Base-by-base conservation (phyloP, 768 basidiomycete genomes). In the Panaeolus papilionaceus region DNA sequence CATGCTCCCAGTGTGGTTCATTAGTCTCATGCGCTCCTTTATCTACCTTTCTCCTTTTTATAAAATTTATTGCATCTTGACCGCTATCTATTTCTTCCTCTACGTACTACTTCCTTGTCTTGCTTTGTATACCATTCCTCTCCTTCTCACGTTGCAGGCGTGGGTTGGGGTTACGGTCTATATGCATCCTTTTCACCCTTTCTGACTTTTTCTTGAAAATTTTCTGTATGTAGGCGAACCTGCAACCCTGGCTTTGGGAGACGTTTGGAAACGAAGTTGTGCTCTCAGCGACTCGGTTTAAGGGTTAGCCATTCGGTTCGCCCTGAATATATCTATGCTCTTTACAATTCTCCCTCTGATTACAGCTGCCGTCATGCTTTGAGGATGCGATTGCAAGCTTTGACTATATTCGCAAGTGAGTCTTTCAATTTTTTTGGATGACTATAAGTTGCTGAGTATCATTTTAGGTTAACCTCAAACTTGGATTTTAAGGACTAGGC, bases 1-100 rank as follows among this genome's bases (percentile, higher is more conserved):
- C 49, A 65, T 54, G 65, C 38, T 61, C 23, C 33, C 28, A 58
- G 47, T 66, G 65, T 44, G 68, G 63, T 49, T 64, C 40, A 33
- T 58, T 18, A 58, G 54, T 58, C 54, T 58, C 54, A 37, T 37
- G 54, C 54, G 28, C 54, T 58, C 54, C 54, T 33, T 58, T 58
- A 58, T 67, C 51, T 38, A 64, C 63, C 26, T 64, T 37, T 28
- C 66, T 67, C 66, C 38, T 47, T 63, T 49, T 63, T 67, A 54
- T 67, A 63, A 47, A 39, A 39, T 47, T 58, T 67, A 63, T 51
- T 64, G 45, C 44, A 18, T 26, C 26, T 26, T 26, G 47, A 51
- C 26, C 12, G 47, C 26, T 58, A 58, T 58, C 64, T 67, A 39
- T 65, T 44, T 58, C 54, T 37, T 58, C 3, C 54, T 58, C 26